Conservation (phyloP, 2,329 filamentous ascomycete genomes). For the Sclerotinia borealis region DNA sequence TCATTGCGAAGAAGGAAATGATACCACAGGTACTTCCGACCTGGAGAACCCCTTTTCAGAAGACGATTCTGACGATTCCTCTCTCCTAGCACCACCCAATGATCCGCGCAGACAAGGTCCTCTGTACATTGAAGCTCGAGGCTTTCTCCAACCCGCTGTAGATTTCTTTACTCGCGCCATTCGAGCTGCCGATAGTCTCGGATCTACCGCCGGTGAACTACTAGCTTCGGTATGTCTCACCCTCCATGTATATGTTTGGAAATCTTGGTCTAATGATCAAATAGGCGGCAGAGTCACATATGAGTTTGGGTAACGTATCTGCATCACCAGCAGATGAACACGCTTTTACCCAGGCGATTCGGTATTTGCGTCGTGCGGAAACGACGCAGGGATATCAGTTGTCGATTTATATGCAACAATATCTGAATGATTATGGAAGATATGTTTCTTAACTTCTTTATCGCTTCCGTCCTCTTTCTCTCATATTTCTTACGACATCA, state of each 20-base stretch:
- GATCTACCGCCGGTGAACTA: slow-evolving; percentile 37
- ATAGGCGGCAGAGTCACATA: slow-evolving; percentile 45
- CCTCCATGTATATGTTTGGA: background rate
- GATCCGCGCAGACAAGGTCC: slow-evolving; percentile 32
- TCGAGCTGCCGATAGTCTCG: slow-evolving; percentile 36
- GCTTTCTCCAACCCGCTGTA: slow-evolving; percentile 43
- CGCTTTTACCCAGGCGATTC: slow-evolving; percentile 41
- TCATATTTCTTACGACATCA: background rate
- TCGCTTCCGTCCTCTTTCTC: background rate
- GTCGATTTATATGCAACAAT: slow-evolving; percentile 42
- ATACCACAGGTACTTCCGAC: slow-evolving; percentile 26
- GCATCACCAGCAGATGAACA: slow-evolving; percentile 38
- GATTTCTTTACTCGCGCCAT: slow-evolving; percentile 46
- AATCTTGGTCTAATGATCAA: background rate
- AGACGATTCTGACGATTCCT: slow-evolving; percentile 27
- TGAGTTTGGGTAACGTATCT: slow-evolving; percentile 47
- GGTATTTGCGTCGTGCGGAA: slow-evolving; percentile 39
- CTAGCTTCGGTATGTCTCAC: slow-evolving; percentile 37
- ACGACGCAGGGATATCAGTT: slow-evolving; percentile 39
- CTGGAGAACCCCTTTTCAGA: background rate
- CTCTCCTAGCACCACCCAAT: slow-evolving; percentile 28
- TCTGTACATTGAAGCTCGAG: slow-evolving; percentile 47
- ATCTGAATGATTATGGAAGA: slow-evolving; percentile 41
- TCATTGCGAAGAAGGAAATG: slow-evolving; percentile 38
- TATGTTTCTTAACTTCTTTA: slow-evolving; percentile 23